Base-by-base conservation (phyloP, 1,284 basidiomycete genomes). In the Hymenochaete sp. region DNA sequence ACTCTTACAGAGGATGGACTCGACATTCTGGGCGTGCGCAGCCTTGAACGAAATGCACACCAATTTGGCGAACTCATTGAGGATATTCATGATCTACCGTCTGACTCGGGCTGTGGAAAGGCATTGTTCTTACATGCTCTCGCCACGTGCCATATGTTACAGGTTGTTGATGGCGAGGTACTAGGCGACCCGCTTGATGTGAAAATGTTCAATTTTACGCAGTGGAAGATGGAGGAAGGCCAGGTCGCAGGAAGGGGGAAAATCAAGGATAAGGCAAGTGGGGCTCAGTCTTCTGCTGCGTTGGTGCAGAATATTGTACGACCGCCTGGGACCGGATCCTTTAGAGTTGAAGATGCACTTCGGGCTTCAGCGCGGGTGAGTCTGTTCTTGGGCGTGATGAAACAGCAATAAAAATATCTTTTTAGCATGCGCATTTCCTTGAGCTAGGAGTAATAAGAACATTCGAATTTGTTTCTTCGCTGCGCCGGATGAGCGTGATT, bases 1-100 rank as follows among this genome's bases (percentile, higher is more conserved):
- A 99, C 96, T 1, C 73, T 99, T 13, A 99, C 96, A 0, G 96
- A 98, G 63, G 96, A 99, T 55, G 96, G 96, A 1, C 73, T 99
- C 33, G 96, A 98, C 59, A 93, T 99, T 37, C 82, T 99, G 37
- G 93, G 93, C 21, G 84, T 93, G 9, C 81, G 93, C 32, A 79
- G 79, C 1, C 73, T 91, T 35, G 90, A 93, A 53, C 79, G 85
- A 39, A 74, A 68, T 45, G 72, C 64, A 7, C 75, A 81, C 40
- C 76, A 82, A 36, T 98, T 98, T 64, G 92, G 92, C 32, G 93
- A 99, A 59, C 76, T 98, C 16, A 73, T 96, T 51, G 77, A 87
- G 50, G 81, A 93, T 48, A 77, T 93, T 6, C 77, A 88, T 49
- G 95, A 97, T 57, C 71, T 98, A 19, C 91, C 93, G 0, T 63